These are phyloP conservation scores for Hypomontagnella monticulosa DNA, from an alignment of 495 filamentous ascomycete species.

Conservation along the genomic window DNA sequence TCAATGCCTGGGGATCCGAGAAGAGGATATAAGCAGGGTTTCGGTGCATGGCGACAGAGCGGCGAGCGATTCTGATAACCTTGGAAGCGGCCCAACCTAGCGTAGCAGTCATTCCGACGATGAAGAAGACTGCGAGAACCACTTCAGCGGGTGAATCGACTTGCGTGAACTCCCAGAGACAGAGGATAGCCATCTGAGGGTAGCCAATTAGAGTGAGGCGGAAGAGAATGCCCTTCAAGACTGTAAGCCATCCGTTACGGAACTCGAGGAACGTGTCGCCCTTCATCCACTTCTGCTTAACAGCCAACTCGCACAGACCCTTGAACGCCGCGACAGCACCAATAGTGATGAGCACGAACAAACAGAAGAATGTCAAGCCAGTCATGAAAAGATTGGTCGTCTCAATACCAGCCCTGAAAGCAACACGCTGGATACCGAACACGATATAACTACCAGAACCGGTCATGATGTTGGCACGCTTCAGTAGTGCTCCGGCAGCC, in stretches of 20 bases:
- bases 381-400: constrained; percentile 94
- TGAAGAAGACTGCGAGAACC: constrained; percentile 87
- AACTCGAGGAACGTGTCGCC: constrained; percentile 92
- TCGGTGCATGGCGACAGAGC: constrained; percentile 89
- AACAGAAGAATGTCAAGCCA: constrained; percentile 86
- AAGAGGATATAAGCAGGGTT: constrained; percentile 98
- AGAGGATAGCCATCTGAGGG: constrained; percentile 90
- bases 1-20: constrained; percentile 88
- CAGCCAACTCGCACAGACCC: constrained; percentile 73
- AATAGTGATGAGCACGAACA: constrained; percentile 78
- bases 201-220: constrained; percentile 91
- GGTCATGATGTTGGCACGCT: constrained; percentile 59
- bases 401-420: constrained; percentile 86
- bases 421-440: constrained; percentile 88
- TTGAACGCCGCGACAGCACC: constrained; percentile 83
- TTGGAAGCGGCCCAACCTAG: constrained; percentile 90
- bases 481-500: constrained; percentile 47
- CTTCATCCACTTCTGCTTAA: constrained; percentile 81
- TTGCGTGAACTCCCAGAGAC: constrained; percentile 92
- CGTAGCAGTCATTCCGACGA: constrained; percentile 80
- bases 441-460: constrained; percentile 70
- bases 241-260: constrained; percentile 82
- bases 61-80: constrained; percentile 86
- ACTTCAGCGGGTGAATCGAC: constrained; percentile 88
- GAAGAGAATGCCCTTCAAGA: constrained; percentile 92